Evolutionary conservation across 108 stramenopile genomes (phyloP).

Genomic region (Hondaea fermentalgiana): DNA sequence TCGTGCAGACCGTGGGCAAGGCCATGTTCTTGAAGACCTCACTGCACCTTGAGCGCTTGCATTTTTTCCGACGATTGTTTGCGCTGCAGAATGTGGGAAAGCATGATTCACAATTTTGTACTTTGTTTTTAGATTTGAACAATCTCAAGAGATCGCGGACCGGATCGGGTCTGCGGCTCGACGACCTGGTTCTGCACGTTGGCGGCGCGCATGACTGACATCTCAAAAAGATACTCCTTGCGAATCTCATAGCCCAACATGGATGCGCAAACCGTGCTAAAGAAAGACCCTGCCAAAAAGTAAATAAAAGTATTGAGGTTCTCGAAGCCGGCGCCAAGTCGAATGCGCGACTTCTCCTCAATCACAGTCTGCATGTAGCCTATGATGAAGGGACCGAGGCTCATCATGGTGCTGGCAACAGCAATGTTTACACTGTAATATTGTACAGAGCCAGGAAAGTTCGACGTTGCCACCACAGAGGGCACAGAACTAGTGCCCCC

Average conservation of each 20-base stretch:
- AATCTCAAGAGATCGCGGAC: too few relatives aligned
- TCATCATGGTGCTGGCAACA: background rate
- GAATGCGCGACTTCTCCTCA: too few relatives aligned
- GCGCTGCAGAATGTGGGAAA: too few relatives aligned
- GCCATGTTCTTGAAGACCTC: too few relatives aligned
- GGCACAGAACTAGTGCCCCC: background rate
- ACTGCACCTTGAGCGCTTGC: too few relatives aligned
- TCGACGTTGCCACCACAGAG: background rate
- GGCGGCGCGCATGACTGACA: too few relatives aligned
- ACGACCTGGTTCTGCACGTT: too few relatives aligned
- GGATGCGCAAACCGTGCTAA: background rate
- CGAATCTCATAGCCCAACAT: background rate
- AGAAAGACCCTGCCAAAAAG: background rate
- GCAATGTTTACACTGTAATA: background rate
- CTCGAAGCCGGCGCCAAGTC: background rate
- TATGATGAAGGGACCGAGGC: background rate
- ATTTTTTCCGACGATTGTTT: too few relatives aligned
- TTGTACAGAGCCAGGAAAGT: background rate
- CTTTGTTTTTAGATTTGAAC: too few relatives aligned
- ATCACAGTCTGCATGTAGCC: background rate
- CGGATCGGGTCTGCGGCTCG: too few relatives aligned
- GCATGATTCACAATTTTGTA: too few relatives aligned
- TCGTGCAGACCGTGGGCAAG: too few relatives aligned
- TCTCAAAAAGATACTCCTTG: background rate
- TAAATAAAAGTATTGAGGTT: background rate